Evolutionary conservation across 1,139 yeast species (phyloP).

Genomic region (Debaryomyces robertsiae): DNA sequence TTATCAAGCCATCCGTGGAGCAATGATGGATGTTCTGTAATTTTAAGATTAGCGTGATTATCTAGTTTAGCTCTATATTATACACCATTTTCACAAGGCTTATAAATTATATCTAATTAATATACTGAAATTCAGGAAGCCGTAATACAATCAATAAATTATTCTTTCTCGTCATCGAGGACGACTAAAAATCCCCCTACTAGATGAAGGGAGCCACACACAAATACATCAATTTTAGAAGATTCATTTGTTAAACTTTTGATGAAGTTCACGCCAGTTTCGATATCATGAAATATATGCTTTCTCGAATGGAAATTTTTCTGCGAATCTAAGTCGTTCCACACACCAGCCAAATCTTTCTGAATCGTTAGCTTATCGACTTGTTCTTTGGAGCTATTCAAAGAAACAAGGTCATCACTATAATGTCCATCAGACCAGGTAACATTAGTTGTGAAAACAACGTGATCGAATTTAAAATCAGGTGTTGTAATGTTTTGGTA

Average conservation of each 20-base stretch:
- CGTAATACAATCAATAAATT: conserved; percentile 7
- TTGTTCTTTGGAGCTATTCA: conserved; percentile 75
- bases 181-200: conserved; percentile 95
- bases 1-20: no score
- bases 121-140: neutral
- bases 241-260: conserved; percentile 43
- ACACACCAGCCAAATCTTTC: conserved; percentile 65
- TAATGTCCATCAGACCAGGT: conserved; percentile 87
- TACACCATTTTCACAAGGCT: neutral
- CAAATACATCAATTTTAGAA: conserved; percentile 68
- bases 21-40: neutral
- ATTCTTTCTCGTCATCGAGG: conserved; percentile 53
- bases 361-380: conserved; percentile 85
- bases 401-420: conserved; percentile 79
- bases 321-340: conserved; percentile 58
- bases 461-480: conserved; percentile 62
- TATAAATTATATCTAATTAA: conserved; percentile 3
- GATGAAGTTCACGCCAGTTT: conserved; percentile 63
- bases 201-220: conserved; percentile 89
- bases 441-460: conserved; percentile 84
- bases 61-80: conserved; percentile 1
- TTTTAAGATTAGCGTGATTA: conserved; percentile 1
- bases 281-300: conserved; percentile 72
- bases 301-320: conserved; percentile 33
- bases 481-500: conserved; percentile 39